Evolutionary conservation across 805 yeast species (phyloP).

Genomic region (Millerozyma miso): DNA sequence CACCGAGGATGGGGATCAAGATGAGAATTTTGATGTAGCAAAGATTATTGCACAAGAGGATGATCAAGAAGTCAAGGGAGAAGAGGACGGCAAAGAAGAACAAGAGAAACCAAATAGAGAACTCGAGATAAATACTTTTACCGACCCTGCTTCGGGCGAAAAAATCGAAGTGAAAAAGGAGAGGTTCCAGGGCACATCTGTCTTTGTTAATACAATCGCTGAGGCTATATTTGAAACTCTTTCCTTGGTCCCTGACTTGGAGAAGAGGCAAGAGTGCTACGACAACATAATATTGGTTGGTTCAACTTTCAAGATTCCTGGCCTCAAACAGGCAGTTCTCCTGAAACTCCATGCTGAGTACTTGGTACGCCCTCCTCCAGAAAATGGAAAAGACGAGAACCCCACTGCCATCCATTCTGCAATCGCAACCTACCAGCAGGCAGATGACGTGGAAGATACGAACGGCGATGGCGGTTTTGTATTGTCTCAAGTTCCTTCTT

Average conservation of each 20-base stretch:
- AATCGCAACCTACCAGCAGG: constrained; percentile 40
- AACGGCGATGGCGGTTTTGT: constrained; percentile 22
- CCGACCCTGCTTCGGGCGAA: constrained; percentile 52
- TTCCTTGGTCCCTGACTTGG: constrained; percentile 57
- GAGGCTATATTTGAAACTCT: constrained; percentile 51
- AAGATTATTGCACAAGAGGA: constrained; percentile 78
- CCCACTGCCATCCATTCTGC: constrained; percentile 32
- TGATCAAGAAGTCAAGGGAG: constrained; percentile 49
- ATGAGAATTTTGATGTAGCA: constrained; percentile 83
- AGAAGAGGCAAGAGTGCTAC: constrained; percentile 76
- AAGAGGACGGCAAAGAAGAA: constrained; percentile 27
- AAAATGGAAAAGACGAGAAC: constrained; percentile 21
- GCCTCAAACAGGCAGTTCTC: constrained; percentile 68
- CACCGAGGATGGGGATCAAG: constrained; percentile 39
- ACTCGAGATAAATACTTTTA: constrained; percentile 66
- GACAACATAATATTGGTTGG: constrained; percentile 81
- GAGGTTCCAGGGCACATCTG: constrained; percentile 75
- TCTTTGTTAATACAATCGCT: constrained; percentile 53
- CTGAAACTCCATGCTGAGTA: constrained; percentile 54
- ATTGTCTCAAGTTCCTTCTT: constrained; percentile 71
- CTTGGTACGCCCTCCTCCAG: constrained; percentile 34
- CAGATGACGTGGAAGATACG: constrained; percentile 28
- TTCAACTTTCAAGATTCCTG: constrained; percentile 67
- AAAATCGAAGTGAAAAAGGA: constrained; percentile 77
- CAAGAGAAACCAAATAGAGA: constrained; percentile 56